Base-by-base conservation (phyloP, 2,329 filamentous ascomycete species). In the Ophiocordyceps unilateralis region DNA sequence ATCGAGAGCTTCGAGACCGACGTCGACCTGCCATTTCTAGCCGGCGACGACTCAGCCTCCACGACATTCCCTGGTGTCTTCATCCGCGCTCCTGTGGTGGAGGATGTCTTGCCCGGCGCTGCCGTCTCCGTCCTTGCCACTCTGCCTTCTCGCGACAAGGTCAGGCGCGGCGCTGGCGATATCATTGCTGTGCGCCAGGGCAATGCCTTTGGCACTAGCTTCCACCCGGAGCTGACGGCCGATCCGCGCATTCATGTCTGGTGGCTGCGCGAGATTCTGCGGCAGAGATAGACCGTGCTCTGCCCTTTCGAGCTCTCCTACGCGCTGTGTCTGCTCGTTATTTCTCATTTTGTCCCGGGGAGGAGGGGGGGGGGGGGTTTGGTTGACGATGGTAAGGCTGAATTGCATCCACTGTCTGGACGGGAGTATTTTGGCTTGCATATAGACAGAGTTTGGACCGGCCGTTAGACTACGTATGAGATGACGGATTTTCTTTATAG, bases 201-300 rank as follows among this genome's bases (percentile, higher is more conserved):
- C 1, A 95, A 95, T 60, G 81, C 94, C 0, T 82, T 96, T 53
- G 91, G 87, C 4, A 95, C 83, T 3, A 95, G 88, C 55, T 98
- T 96, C 57, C 91, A 96, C 54, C 91, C 91, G 0, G 91, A 98
- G 61, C 61, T 98, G 59, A 96, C 89, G 0, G 74, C 78, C 8
- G 91, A 98, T 63, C 68, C 78, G 44, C 74, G 91, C 44, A 93
- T 96, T 55, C 91, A 98, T 61, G 70, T 76, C 5, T 96, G 91
- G 91, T 98, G 91, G 91, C 56, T 98, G 56, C 66, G 72, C 51
- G 76, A 89, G 60, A 82, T 61, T 43, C 41, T 60, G n/a, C 45
- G 43, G 39, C 45, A 49, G 37, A 44, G 45, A 41, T 55, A 48
- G 41, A 43, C 15, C n/a, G n/a, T n/a, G n/a, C n/a, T n/a, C n/a